These are phyloP conservation scores for Thozetella sp. DNA, from an alignment of 495 filamentous ascomycete species.

Conservation along the genomic window DNA sequence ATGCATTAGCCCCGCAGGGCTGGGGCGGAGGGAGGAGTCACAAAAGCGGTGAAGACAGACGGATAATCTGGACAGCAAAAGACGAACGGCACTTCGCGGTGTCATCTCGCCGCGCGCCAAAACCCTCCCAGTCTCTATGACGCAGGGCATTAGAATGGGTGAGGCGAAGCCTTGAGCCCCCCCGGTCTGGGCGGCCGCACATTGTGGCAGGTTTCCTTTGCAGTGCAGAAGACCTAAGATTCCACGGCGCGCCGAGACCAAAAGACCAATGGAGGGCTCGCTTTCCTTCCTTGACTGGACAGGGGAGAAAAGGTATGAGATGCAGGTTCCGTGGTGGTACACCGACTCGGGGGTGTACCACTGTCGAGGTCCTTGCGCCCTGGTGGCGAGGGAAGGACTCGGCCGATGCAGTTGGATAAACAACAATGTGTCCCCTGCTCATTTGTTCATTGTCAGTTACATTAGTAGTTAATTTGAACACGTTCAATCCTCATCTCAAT, in stretches of 20 bases:
- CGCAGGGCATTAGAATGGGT: background rate
- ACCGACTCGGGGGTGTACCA: background rate
- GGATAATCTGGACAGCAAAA: background rate
- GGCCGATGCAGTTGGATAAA: background rate
- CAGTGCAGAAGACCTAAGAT: background rate
- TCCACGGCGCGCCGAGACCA: background rate
- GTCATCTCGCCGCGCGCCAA: background rate
- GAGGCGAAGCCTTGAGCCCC: background rate
- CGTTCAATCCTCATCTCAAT: background rate
- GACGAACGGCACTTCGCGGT: background rate
- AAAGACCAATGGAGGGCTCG: background rate
- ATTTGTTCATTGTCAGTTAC: slow-evolving; percentile 2
- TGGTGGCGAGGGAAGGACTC: background rate
- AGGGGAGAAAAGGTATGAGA: background rate
- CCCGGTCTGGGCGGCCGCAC: background rate
- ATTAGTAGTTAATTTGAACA: slow-evolving; percentile 1
- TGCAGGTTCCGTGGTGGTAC: background rate
- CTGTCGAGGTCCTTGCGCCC: background rate
- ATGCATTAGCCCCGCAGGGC: background rate
- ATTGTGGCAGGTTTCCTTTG: background rate
- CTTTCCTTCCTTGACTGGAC: background rate
- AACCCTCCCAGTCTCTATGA: background rate
- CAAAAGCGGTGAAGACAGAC: background rate
- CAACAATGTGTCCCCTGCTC: background rate
- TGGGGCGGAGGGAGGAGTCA: background rate